A percentile compares a stretch with the other conserved stretches of the same genome.
These are phyloP conservation scores for Exobasidium cylindrosporum DNA, from an alignment of 1,284 basidiomycete species.

Conservation along the genomic window DNA sequence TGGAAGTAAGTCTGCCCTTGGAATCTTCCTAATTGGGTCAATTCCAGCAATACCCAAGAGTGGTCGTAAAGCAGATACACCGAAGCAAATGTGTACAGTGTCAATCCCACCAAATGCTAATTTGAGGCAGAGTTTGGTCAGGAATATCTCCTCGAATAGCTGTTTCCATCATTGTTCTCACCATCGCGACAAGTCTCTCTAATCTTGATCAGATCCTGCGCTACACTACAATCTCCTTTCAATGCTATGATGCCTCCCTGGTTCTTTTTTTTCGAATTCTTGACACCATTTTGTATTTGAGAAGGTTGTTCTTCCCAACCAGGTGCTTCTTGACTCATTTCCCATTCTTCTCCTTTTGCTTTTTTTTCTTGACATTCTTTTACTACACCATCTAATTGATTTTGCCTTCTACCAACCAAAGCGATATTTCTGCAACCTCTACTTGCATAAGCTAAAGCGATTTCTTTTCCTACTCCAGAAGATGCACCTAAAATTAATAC, in stretches of 20 bases:
- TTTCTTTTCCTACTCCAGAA: conserved; percentile 16
- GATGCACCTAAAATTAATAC: conserved; percentile 24
- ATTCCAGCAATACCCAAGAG: conserved; percentile 71
- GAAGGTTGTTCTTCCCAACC: conserved; percentile 19
- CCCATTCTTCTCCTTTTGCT: conserved; percentile 31
- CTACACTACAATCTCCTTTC: conserved; percentile 67
- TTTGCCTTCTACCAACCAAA: conserved; percentile 18
- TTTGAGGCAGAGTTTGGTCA: background rate
- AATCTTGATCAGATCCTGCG: conserved; percentile 68
- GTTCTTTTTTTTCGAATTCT: conserved; percentile 52
- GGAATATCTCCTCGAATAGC: background rate
- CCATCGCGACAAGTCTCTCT: conserved; percentile 62
- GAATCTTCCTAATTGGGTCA: conserved; percentile 58
- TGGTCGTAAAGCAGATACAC: conserved; percentile 77
- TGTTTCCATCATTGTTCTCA: conserved; percentile 54
- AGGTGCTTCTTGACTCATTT: conserved; percentile 35
- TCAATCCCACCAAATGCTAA: conserved; percentile 78
- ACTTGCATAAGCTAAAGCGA: conserved; percentile 14
- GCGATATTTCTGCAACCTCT: conserved; percentile 15
- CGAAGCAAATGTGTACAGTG: conserved; percentile 78
- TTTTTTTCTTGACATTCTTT: conserved; percentile 61
- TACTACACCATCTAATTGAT: conserved; percentile 60
- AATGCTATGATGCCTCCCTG: conserved; percentile 37
- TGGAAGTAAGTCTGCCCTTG: conserved; percentile 22
- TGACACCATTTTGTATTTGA: conserved; percentile 2